These are phyloP conservation scores for Hypoxylon lenormandii DNA, from an alignment of 495 filamentous ascomycete genomes.

Conservation along the genomic window DNA sequence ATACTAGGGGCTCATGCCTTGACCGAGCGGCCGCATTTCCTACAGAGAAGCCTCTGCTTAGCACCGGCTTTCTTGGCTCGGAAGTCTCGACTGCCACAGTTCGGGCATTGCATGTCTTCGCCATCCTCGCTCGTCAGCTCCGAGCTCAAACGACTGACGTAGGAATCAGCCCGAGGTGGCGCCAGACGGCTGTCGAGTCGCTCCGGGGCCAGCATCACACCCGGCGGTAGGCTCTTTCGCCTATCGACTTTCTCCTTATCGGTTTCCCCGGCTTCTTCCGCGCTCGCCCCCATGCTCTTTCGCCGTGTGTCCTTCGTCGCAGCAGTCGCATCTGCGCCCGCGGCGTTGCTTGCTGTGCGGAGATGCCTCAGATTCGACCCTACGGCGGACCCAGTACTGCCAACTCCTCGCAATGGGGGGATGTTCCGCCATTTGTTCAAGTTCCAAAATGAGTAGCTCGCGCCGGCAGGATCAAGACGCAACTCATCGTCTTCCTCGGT, in stretches of 20 bases:
- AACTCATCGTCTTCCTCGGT: slow-evolving; percentile 48
- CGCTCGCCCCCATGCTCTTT: slow-evolving; percentile 29
- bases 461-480: slow-evolving; percentile 45
- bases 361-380: slow-evolving; percentile 22
- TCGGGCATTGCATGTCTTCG: slow-evolving; percentile 51
- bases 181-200: slow-evolving; percentile 20
- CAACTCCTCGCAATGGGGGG: slow-evolving; percentile 45
- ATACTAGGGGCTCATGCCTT: slow-evolving; percentile 1
- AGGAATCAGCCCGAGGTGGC: slow-evolving; percentile 37
- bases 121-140: slow-evolving; percentile 53
- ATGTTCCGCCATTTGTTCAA: slow-evolving; percentile 59
- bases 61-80: slow-evolving; percentile 50
- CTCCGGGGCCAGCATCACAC: slow-evolving; percentile 23
- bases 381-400: slow-evolving; percentile 19
- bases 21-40: slow-evolving; percentile 43
- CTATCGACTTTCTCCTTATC: slow-evolving; percentile 29
- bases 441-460: slow-evolving; percentile 59
- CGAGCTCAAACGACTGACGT: slow-evolving; percentile 50
- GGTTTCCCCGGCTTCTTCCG: slow-evolving; percentile 3
- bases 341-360: slow-evolving; percentile 26
- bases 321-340: slow-evolving; percentile 10
- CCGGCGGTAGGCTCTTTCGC: slow-evolving; percentile 35
- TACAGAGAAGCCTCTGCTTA: slow-evolving; percentile 48
- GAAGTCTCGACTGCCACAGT: slow-evolving; percentile 54
- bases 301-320: slow-evolving; percentile 26